Evolutionary conservation across 2,329 filamentous ascomycete genomes (phyloP), one percentile per base, ranked within the genome.

Genomic region (Volutella citrinella): DNA sequence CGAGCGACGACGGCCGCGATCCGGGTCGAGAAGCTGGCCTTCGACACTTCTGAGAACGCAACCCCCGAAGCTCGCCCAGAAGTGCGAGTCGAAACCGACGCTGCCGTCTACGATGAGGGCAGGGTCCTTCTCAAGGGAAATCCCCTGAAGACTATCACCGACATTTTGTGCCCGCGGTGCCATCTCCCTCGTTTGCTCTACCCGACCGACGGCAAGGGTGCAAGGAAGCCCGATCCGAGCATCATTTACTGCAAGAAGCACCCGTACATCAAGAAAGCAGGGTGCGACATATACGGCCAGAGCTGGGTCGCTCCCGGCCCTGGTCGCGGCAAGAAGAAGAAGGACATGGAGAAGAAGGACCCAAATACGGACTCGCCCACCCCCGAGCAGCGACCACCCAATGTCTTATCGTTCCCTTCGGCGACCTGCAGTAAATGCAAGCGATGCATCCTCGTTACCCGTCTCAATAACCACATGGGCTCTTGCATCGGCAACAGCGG

Each of bases 251-350:
- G 86, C 72, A 87, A 86, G 61, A 80, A 81, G 46, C 80, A 84
- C 41, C 84, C 85, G 1, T 90, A 84, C 68, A 84, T 87, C 41
- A 78, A 86, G 48, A 82, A 85, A 56, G 71, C 79, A 3, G 84
- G 84, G 40, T 84, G 81, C 63, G 85, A 91, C 60, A 87, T 90
- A 45, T 89, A 89, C 60, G 85, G 84, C 31, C 87, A 89, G 61
- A 86, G 83, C 18, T 90, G 86, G 74, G 81, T 86, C 11, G 80
- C 80, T 13, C 82, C 83, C 15, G 76, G 76, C 1, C 80, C 80
- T 15, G 80, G 80, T 11, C 75, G 83, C 40, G 84, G 84, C 40
- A 86, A 85, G 67, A 86, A 85, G 69, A 88, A 84, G 74, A 88
- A 86, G 70, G 84, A 82, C 57, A 80, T 81, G 66, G 77, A 80